These are phyloP conservation scores for Podospora tetraspora DNA, from an alignment of 495 filamentous ascomycete species.

Conservation along the genomic window DNA sequence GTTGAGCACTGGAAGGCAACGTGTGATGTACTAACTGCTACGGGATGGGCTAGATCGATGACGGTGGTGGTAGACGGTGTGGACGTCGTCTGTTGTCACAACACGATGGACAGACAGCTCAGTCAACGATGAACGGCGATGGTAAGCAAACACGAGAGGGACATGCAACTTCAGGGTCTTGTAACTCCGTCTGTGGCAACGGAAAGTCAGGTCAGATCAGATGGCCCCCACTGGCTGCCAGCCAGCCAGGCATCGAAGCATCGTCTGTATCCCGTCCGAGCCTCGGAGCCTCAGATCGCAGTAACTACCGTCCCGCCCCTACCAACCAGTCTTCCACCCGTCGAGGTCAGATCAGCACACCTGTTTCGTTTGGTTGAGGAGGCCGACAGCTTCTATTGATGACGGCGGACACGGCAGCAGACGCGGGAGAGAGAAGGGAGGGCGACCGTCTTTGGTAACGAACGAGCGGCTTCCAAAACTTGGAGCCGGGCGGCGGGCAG, in stretches of 20 bases:
- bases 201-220: not conserved
- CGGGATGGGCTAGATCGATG: not conserved
- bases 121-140: not conserved
- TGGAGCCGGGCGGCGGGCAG: not conserved
- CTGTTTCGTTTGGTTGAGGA: not conserved
- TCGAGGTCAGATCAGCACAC: not conserved
- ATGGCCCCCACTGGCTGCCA: not conserved
- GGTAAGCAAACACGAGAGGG: not conserved
- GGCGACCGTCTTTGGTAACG: not conserved
- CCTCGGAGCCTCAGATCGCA: not conserved
- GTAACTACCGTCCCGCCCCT: not conserved
- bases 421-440: not conserved
- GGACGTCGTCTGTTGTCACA: not conserved
- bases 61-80: no score
- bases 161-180: not conserved
- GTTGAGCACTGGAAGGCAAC: not conserved
- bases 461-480: not conserved
- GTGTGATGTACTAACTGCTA: not conserved
- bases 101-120: not conserved
- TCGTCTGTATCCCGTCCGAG: not conserved
- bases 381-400: not conserved
- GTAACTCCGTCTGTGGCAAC: not conserved
- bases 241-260: not conserved
- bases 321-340: not conserved
- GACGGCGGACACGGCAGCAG: not conserved